These are phyloP conservation scores for Aspergillus calidoustus DNA, from an alignment of 2,329 filamentous ascomycete genomes.

Conservation along the genomic window DNA sequence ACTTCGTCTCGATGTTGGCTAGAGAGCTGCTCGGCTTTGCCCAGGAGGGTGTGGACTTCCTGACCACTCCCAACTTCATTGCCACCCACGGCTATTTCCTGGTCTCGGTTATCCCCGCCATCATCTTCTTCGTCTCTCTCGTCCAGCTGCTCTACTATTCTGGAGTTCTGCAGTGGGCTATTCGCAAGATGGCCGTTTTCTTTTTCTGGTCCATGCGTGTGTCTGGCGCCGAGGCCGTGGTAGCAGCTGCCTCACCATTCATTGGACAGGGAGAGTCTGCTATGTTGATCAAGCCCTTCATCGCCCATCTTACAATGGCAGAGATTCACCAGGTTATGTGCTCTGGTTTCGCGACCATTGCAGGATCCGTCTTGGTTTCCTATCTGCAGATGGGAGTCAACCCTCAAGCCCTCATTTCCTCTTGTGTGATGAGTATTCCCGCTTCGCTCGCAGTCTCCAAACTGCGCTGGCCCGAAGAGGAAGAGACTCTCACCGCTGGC, in stretches of 20 bases:
- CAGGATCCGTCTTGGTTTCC: slow-evolving; percentile 81
- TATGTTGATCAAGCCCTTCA: slow-evolving; percentile 88
- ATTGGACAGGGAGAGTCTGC: slow-evolving; percentile 93
- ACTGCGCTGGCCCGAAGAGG: slow-evolving; percentile 84
- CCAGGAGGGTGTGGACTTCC: slow-evolving; percentile 71
- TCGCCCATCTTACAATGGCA: slow-evolving; percentile 80
- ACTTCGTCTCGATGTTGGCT: slow-evolving; percentile 79
- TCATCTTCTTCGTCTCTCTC: slow-evolving; percentile 95
- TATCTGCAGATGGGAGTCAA: slow-evolving; percentile 86
- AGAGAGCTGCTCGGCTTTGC: slow-evolving; percentile 77
- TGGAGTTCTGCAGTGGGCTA: slow-evolving; percentile 85
- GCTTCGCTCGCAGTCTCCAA: slow-evolving; percentile 89
- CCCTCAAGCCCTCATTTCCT: slow-evolving; percentile 82
- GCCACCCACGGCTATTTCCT: slow-evolving; percentile 69
- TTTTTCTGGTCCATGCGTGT: slow-evolving; percentile 91
- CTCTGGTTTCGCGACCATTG: slow-evolving; percentile 90
- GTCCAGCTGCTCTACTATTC: slow-evolving; percentile 84
- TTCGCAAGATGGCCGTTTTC: slow-evolving; percentile 83
- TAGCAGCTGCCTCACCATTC: slow-evolving; percentile 89
- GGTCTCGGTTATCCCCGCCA: slow-evolving; percentile 78
- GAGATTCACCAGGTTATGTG: slow-evolving; percentile 94
- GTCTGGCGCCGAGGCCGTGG: slow-evolving; percentile 90
- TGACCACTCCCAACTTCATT: slow-evolving; percentile 59
- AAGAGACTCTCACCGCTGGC: slow-evolving; percentile 83
- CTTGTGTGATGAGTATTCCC: slow-evolving; percentile 94